Evolutionary conservation across 192 early-diverging fungal species (phyloP), one percentile per base, ranked within the genome.

Genomic region (Coemansia guatemalensis): DNA sequence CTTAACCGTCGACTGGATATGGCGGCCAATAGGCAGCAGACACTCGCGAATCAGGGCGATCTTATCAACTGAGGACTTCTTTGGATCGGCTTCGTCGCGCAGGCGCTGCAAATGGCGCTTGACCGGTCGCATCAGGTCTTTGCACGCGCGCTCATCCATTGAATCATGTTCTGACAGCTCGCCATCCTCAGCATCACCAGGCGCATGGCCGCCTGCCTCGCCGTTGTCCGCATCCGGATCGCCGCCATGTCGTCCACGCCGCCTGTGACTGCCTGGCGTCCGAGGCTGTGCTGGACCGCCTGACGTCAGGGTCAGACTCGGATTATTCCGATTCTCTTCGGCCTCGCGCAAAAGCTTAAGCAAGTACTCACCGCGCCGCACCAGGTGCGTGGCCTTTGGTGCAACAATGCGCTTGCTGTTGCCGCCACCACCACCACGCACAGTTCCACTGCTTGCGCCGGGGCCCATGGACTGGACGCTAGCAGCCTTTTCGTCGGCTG

Each of bases 281-380:
- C 54, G 26, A 8, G 29, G 6, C 20, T 44, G 52, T 39, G 68
- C 18, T 27, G 66, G 27, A 39, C 53, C 63, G 35, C 27, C 47
- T 20, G 62, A 29, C 23, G 61, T 71, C 33, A 64, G 67, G 2
- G 22, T 35, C 25, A 44, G 73, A 8, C 53, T 32, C 33, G 75
- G 70, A 29, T 56, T 72, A 62, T 56, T 70, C 64, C 60, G 72
- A 58, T 33, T 72, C 47, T 74, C 73, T 50, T 91, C 87, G 30
- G 82, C 74, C 41, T 94, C 92, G 4, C 88, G 85, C 25, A 97
- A 75, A 6, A 88, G 83, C 75, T 95, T 92, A 59, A 99, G 79
- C 65, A 98, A 69, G 49, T 92, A 93, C 63, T 98, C 92, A n/a
- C 88, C 92, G 11, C 98, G 85, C 6, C 96, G 87, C 29, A 86